Base-by-base conservation (phyloP, 768 basidiomycete genomes). In the Boletus bicolor region DNA sequence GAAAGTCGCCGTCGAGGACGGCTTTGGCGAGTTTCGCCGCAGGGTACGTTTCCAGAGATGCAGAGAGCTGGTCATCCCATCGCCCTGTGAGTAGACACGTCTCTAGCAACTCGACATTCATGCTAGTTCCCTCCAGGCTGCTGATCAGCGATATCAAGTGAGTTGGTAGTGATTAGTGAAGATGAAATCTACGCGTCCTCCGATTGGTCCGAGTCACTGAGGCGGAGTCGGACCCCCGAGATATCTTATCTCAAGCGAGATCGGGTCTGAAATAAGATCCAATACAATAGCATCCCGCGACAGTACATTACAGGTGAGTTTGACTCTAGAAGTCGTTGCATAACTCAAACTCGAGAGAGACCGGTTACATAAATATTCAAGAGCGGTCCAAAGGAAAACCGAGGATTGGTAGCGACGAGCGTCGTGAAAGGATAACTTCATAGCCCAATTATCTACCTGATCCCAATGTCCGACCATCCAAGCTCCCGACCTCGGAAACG, bases 1-100 rank as follows among this genome's bases (percentile, higher is more conserved):
- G 76, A 72, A 89, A 86, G 46, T 78, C 75, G 58, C 86, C 86
- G 52, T 82, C 76, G 38, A 86, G 72, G 56, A 82, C 83, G 24
- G 78, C 73, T 68, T 81, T 79, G 35, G 81, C 83, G 38, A 84
- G 74, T 51, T 73, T 69, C 11, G 67, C 51, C 3, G 63, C 53
- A 8, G 72, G 55, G 14, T 58, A 53, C 9, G 32, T 64, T 46
- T 68, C 65, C 5, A 72, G 42, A 14, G 62, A 58, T 24, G 61
- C 49, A 17, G 53, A 36, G 49, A 73, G 58, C 11, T 35, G 45
- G 2, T 56, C 45, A 44, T 76, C 68, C 79, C 79, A 81, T 41
- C 62, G 65, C 2, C 85, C 85, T 41, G 68, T 69, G n/a, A 90
- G 70, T 19, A 90, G 73, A 37, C 79, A 77, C 60, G 76, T 82